Evolutionary conservation across 352 stramenopile species (phyloP).

Genomic region (Phytophthora tentaculata): DNA sequence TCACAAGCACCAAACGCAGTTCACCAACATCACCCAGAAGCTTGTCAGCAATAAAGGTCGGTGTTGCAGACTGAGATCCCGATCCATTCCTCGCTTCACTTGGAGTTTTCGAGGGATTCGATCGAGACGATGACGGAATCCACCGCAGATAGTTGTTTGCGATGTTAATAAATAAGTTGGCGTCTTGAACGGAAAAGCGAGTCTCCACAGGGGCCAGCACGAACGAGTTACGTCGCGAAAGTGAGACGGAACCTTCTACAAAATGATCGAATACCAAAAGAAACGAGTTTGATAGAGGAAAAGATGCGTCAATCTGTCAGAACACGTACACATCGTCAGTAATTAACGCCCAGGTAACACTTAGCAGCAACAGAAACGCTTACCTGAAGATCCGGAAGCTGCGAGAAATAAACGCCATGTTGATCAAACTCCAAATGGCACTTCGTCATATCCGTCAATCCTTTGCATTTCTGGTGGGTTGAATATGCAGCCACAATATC

Average conservation of each 20-base stretch:
- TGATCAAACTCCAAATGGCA: conserved; percentile 85
- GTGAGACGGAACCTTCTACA: conserved; percentile 57
- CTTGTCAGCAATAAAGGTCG: conserved; percentile 74
- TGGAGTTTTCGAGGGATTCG: conserved; percentile 12
- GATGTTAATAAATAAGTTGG: conserved; percentile 84
- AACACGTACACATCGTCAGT: conserved; percentile 13
- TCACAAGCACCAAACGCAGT: conserved; percentile 85
- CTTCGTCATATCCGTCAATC: conserved; percentile 72
- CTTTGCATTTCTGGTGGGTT: conserved; percentile 62
- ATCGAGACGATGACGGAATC: conserved; percentile 37
- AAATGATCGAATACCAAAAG: conserved; percentile 85
- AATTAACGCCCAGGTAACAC: not conserved
- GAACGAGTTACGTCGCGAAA: conserved; percentile 79
- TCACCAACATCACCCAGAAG: conserved; percentile 87
- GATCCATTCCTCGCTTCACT: conserved; percentile 6
- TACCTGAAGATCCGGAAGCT: conserved; percentile 86
- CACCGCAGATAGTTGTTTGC: conserved; percentile 85
- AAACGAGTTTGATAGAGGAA: conserved; percentile 85
- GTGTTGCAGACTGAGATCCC: conserved; percentile 1
- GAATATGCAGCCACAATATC: conserved; percentile 71
- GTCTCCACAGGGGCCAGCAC: conserved; percentile 83
- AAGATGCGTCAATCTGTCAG: conserved; percentile 80
- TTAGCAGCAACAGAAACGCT: not conserved
- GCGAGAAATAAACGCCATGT: conserved; percentile 85
- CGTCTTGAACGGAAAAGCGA: conserved; percentile 88